These are phyloP conservation scores for Ascochyta pisi DNA, from an alignment of 2,329 filamentous ascomycete genomes.

Conservation along the genomic window DNA sequence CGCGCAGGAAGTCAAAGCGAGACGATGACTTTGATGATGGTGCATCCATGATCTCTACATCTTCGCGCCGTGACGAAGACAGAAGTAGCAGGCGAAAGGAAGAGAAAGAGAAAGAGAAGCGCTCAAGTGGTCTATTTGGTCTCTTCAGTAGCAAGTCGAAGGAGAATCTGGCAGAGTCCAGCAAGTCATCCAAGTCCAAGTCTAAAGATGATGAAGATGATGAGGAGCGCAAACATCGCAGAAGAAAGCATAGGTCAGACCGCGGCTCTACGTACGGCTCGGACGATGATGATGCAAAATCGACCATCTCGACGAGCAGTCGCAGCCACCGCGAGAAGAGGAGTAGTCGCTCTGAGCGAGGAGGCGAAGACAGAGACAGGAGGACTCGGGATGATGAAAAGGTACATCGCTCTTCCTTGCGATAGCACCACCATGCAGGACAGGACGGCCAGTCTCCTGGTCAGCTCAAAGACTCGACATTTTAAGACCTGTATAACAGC, in stretches of 20 bases:
- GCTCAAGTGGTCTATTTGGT: conserved; percentile 55
- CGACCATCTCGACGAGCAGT: conserved; percentile 43
- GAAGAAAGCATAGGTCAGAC: conserved; percentile 52
- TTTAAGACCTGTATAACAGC: neutral
- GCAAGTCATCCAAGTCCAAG: conserved; percentile 43
- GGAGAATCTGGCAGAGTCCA: conserved; percentile 44
- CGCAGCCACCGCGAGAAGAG: conserved; percentile 51
- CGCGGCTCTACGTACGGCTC: conserved; percentile 49
- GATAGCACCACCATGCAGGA: conserved; percentile 22
- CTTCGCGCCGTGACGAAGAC: conserved; percentile 51
- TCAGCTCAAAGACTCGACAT: conserved; percentile 1
- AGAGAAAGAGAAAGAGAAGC: conserved; percentile 48
- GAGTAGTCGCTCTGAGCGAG: conserved; percentile 46
- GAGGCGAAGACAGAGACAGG: conserved; percentile 45
- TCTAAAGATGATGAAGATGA: conserved; percentile 49
- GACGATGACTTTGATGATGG: conserved; percentile 53
- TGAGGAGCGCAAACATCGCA: conserved; percentile 53
- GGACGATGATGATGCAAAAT: conserved; percentile 48
- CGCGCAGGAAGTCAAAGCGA: conserved; percentile 50
- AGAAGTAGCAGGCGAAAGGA: conserved; percentile 32
- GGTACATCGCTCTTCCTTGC: conserved; percentile 46
- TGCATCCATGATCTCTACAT: conserved; percentile 50
- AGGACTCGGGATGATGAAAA: conserved; percentile 45
- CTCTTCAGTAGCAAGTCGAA: conserved; percentile 56
- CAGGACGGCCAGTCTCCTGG: conserved; percentile 3